Conservation (phyloP, 2,329 filamentous ascomycete species). For the Zelopaecilomyces penicillatus region DNA sequence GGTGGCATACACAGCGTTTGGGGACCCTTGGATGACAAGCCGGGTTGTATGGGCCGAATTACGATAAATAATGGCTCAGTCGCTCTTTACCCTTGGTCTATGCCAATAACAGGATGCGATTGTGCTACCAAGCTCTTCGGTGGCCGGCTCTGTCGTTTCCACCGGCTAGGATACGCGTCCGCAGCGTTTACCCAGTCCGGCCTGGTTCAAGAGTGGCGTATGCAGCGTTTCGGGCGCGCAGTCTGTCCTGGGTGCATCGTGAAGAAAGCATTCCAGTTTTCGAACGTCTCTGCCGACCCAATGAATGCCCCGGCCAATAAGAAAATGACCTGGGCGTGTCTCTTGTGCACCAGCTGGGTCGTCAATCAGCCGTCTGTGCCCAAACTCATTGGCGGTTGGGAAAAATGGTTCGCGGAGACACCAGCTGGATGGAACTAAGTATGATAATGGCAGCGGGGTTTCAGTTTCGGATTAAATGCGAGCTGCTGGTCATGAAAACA, state of each 20-base stretch:
- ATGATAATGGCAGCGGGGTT: no score
- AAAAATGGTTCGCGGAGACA: slow-evolving; percentile 8
- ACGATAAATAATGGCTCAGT: neutral
- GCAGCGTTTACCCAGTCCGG: slow-evolving; percentile 14
- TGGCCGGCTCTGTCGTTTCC: slow-evolving; percentile 24
- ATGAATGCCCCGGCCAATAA: neutral
- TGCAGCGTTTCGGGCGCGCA: slow-evolving; percentile 13
- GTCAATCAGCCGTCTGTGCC: slow-evolving; percentile 16
- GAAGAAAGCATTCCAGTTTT: slow-evolving; percentile 6
- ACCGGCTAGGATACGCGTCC: slow-evolving; percentile 23
- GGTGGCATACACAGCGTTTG: slow-evolving; percentile 17
- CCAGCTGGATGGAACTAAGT: no score
- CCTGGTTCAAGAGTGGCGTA: slow-evolving; percentile 20
- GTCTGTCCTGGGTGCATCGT: slow-evolving; percentile 25
- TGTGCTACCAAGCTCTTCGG: slow-evolving; percentile 28
- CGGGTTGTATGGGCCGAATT: no score
- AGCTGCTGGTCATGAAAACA: no score
- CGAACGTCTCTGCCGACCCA: slow-evolving; percentile 12
- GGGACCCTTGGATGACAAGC: slow-evolving; percentile 10
- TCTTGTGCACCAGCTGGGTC: slow-evolving; percentile 25
- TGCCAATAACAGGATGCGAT: slow-evolving; percentile 26
- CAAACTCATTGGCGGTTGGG: slow-evolving; percentile 13
- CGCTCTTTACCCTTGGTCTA: neutral
- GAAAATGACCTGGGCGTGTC: slow-evolving; percentile 21
- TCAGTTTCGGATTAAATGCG: no score